These are phyloP conservation scores for Fagus sylvatica DNA, from an alignment of 306 rosid genomes.

Conservation along the genomic window DNA sequence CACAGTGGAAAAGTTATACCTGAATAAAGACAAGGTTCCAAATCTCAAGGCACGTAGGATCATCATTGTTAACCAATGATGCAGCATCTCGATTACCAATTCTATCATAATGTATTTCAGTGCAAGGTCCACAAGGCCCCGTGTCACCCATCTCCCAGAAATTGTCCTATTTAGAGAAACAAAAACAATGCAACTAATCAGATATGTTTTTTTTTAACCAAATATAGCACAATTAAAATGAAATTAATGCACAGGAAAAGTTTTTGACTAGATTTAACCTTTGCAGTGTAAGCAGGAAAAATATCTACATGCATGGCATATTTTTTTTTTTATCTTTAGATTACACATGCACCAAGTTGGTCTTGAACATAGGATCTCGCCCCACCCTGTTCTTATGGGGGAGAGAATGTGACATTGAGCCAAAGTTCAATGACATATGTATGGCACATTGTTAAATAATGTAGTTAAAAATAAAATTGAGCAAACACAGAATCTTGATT, in stretches of 20 bases:
- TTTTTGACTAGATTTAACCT: background rate
- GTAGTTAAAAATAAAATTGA: background rate
- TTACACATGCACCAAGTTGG: too few relatives aligned
- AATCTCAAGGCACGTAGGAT: slow-evolving; percentile 95
- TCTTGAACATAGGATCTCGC: too few relatives aligned
- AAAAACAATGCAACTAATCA: slow-evolving; percentile 19
- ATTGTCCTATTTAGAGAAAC: slow-evolving; percentile 66
- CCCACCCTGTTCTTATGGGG: too few relatives aligned
- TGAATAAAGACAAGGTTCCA: slow-evolving; percentile 98
- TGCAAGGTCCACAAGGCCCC: slow-evolving; percentile 99
- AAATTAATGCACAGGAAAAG: background rate
- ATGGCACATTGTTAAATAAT: background rate
- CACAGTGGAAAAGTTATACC: slow-evolving; percentile 41
- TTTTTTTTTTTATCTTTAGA: too few relatives aligned
- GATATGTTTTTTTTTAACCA: background rate
- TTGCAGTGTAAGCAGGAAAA: background rate
- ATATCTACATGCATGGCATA: too few relatives aligned
- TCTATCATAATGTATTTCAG: slow-evolving; percentile 94
- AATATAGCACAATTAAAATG: background rate
- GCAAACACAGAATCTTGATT: background rate
- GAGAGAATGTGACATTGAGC: too few relatives aligned
- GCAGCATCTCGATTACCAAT: slow-evolving; percentile 97
- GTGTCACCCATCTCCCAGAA: slow-evolving; percentile 99
- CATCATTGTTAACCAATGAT: slow-evolving; percentile 81
- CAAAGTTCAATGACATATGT: too few relatives aligned